Conservation (phyloP, 805 yeast genomes). For the Sugiyamaella lignohabitans region DNA sequence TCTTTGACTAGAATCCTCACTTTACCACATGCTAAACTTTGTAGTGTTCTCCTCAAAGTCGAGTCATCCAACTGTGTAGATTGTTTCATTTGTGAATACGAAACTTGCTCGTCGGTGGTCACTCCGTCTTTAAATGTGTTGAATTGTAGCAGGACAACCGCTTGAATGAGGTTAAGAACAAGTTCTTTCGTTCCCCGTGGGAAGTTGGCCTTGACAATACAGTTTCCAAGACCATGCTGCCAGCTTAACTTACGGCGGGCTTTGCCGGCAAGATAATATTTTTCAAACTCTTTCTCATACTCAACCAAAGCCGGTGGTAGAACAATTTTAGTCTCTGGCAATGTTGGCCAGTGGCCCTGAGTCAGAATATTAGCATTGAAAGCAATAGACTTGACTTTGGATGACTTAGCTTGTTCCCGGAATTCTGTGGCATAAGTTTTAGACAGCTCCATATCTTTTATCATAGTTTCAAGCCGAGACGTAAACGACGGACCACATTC, state of each 20-base stretch:
- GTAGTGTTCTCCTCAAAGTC: slow-evolving; percentile 22
- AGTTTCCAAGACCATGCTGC: slow-evolving; percentile 27
- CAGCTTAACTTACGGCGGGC: slow-evolving; percentile 23
- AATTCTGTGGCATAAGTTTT: slow-evolving; percentile 55
- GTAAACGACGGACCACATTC: slow-evolving; percentile 89
- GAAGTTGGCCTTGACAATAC: slow-evolving; percentile 27
- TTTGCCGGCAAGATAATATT: slow-evolving; percentile 18
- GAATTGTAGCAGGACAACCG: slow-evolving; percentile 26
- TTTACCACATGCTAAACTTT: slow-evolving; percentile 25
- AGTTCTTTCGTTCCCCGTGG: slow-evolving; percentile 29
- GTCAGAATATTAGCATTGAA: slow-evolving; percentile 25
- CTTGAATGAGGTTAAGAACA: slow-evolving; percentile 24
- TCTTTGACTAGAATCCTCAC: slow-evolving; percentile 21
- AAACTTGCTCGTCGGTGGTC: slow-evolving; percentile 14
- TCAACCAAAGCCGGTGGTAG: slow-evolving; percentile 25
- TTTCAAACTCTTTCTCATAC: slow-evolving; percentile 22
- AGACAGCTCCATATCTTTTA: slow-evolving; percentile 81
- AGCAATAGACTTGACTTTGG: slow-evolving; percentile 8
- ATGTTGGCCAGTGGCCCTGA: slow-evolving; percentile 29
- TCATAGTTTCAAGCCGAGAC: slow-evolving; percentile 87
- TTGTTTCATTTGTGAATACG: slow-evolving; percentile 17
- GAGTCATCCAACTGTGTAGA: slow-evolving; percentile 19
- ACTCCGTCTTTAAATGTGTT: too few relatives aligned
- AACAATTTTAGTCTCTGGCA: slow-evolving; percentile 21
- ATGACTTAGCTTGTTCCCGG: too few relatives aligned